Evolutionary conservation across 1,284 basidiomycete genomes (phyloP), one percentile per base, ranked within the genome.

Genomic region (Pseudozyma pruni): DNA sequence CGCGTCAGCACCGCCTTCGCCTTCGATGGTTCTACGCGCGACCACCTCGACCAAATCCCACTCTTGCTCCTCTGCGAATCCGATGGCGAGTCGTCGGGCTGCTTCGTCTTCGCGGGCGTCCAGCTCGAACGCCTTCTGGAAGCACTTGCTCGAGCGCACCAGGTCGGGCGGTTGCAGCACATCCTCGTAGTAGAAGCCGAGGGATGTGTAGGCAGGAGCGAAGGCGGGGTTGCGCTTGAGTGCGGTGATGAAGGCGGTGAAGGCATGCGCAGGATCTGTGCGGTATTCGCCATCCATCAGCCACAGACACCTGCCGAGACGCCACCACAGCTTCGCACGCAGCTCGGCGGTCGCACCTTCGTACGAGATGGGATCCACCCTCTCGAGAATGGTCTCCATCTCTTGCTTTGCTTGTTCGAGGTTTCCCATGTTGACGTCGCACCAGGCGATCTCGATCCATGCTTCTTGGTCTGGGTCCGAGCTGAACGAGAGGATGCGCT

Each of bases 81-180:
- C 91, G 71, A 90, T 88, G 0, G 93, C 94, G 4, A 98, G 86
- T 59, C 89, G 86, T 45, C 87, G 86, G 0, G 94, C 96, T 1
- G 96, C 94, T 14, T 91, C 89, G 11, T 88, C 89, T 83, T 98
- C 92, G 13, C 90, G 87, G 1, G 94, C 87, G 83, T 98, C 94
- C 2, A 98, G 88, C 83, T 98, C 96, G 75, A 99, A 98, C 0
- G 96, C 96, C 78, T 96, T 98, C 78, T 98, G 94, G 84, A 97
- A 98, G 81, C 96, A 98, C 81, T 95, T 95, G 16, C 91, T 90
- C 1, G 95, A 91, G 38, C 95, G 89, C 10, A 88, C 87, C 9
- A 88, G 88, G 83, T 98, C 94, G 0, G 89, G 88, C 1, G 93
- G 92, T 13, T 85, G 84, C 13, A 87, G 84, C 50, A 86, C 86